Conservation (phyloP, 2,329 filamentous ascomycete species). For the Neonectria sp. region DNA sequence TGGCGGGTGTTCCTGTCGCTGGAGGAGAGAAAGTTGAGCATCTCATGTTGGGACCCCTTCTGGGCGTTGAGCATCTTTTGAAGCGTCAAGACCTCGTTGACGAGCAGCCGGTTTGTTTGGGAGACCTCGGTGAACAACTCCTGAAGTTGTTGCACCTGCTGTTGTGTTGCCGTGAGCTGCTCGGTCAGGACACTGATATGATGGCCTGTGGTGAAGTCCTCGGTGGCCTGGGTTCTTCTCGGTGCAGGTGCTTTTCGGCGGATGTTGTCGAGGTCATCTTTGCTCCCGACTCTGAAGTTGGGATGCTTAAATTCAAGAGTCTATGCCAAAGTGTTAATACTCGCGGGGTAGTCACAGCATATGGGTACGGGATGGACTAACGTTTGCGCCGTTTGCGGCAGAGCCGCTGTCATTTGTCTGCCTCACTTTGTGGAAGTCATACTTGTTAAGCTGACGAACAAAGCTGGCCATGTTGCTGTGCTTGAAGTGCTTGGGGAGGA, state of each 20-base stretch:
- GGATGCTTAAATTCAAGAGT: slow-evolving; percentile 91
- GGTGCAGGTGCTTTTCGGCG: slow-evolving; percentile 94
- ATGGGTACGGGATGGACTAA: slow-evolving; percentile 39
- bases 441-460: slow-evolving; percentile 95
- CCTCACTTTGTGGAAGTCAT: slow-evolving; percentile 98
- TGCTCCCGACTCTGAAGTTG: slow-evolving; percentile 95
- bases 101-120: slow-evolving; percentile 73
- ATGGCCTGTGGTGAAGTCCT: slow-evolving; percentile 85
- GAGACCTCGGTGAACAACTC: slow-evolving; percentile 86
- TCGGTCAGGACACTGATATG: slow-evolving; percentile 92
- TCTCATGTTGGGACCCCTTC: slow-evolving; percentile 70
- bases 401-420: slow-evolving; percentile 57
- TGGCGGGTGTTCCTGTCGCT: slow-evolving; percentile 57
- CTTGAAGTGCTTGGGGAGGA: slow-evolving; percentile 98
- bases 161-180: slow-evolving; percentile 89
- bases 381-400: slow-evolving; percentile 55
- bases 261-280: slow-evolving; percentile 97
- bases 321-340: slow-evolving; percentile 56
- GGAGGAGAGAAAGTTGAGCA: slow-evolving; percentile 70
- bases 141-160: slow-evolving; percentile 90
- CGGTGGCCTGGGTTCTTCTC: slow-evolving; percentile 77
- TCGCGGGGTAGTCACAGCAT: neutral
- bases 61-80: slow-evolving; percentile 74
- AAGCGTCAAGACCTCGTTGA: slow-evolving; percentile 73
- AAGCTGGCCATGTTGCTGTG: slow-evolving; percentile 99